Base-by-base conservation (phyloP, 371 early-diverging fungal genomes). In the Saksenaea vasiformis region DNA sequence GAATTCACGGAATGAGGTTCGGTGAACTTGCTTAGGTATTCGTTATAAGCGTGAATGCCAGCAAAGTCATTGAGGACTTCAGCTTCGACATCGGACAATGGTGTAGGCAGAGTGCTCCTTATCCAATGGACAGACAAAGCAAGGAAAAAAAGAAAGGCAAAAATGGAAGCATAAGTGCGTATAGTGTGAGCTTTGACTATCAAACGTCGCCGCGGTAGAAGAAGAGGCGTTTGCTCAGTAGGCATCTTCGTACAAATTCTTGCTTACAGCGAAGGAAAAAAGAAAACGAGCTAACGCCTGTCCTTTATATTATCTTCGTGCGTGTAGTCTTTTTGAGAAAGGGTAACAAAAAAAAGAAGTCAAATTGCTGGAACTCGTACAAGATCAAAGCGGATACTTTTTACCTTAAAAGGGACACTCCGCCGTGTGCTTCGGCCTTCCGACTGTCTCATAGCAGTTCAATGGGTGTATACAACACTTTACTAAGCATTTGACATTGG, bases 1-100 rank as follows among this genome's bases (percentile, higher is more conserved):
- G 78, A 73, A 56, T 85, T 87, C 34, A 75, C 72, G 1, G 87
- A 74, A 44, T 85, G 86, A 14, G 87, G 87, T 36, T 69, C 71
- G 35, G 71, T 77, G 34, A 85, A 82, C n/a, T 72, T 72, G 41
- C 66, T 73, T 38, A 87, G 64, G 54, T 87, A 85, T 19, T 62
- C 71, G 24, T 85, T 71, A 65, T 79, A 87, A 1, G 85, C 84
- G 61, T 80, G 80, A 26, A 80, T 60, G 10, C 84, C 81, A 8
- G 84, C 68, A 64, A 84, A 84, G n/a, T 68, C 77, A 51, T 60
- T 27, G 13, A 70, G 51, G 9, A 56, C 55, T 9, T 31, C 31
- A 2, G 76, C 70, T 39, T 73, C 71, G 4, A 60, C 66, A 26
- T 80, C 78, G n/a, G 78, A 71, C 22, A 75, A 65, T 3, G 85